Conservation (phyloP, 495 filamentous ascomycete species). For the Trichoderma gamsii region DNA sequence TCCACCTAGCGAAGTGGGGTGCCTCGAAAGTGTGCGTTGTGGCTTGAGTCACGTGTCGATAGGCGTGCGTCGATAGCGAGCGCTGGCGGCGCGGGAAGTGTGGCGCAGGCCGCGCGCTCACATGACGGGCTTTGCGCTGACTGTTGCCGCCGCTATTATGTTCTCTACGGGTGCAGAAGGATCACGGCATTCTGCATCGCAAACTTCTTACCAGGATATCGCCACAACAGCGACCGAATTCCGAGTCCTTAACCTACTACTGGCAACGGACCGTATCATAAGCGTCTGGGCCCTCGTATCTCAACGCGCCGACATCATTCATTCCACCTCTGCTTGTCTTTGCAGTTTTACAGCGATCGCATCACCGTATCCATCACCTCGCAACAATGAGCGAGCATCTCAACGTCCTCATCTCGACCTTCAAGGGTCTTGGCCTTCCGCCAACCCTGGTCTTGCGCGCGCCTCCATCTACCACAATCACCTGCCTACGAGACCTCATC, state of each 20-base stretch:
- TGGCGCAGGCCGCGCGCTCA: constrained; percentile 12
- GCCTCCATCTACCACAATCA: constrained; percentile 56
- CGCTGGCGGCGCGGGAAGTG: neutral
- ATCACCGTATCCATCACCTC: constrained; percentile 7
- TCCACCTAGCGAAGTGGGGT: constrained; percentile 18
- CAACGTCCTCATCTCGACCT: constrained; percentile 77
- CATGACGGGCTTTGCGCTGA: neutral
- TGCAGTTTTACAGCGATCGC: neutral
- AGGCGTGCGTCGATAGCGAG: neutral
- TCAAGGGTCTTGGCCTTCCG: constrained; percentile 74
- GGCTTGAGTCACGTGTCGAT: constrained; percentile 18
- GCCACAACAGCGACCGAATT: neutral
- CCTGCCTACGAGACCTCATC: constrained; percentile 58
- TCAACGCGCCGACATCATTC: neutral
- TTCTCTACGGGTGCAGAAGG: neutral
- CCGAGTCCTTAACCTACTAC: too few species aligned
- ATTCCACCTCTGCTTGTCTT: neutral
- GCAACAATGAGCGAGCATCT: constrained; percentile 48
- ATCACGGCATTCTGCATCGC: neutral
- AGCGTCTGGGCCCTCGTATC: neutral
- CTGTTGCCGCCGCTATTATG: neutral
- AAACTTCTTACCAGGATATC: neutral
- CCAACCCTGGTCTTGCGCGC: constrained; percentile 68
- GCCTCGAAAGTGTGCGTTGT: constrained; percentile 18
- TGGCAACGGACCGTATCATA: neutral